phyloP scores from a whole-genome alignment of 768 basidiomycete species.

The Xerocomus spinulosus region DNA sequence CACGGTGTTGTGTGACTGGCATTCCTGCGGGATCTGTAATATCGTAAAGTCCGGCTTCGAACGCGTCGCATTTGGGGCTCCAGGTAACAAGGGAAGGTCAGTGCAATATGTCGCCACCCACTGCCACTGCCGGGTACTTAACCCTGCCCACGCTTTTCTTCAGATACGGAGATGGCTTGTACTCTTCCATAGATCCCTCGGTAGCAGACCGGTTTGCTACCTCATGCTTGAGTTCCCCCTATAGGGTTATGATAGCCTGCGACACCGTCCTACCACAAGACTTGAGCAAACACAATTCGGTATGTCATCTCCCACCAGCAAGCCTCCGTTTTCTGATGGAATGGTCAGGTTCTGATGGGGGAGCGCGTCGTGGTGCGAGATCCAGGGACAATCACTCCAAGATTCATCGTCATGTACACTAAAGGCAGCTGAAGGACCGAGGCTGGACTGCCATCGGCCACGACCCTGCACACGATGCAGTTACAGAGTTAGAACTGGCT shows the following conservation, averaged over 20 bases:
- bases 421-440: constrained; percentile 29
- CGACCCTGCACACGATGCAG: constrained; percentile 15
- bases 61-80: constrained; percentile 51
- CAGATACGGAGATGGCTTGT: constrained; percentile 62
- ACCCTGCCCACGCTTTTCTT: background rate
- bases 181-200: constrained; percentile 57
- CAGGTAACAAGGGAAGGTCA: constrained; percentile 52
- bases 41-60: constrained; percentile 55
- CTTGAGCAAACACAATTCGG: constrained; percentile 22
- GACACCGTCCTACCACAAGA: constrained; percentile 42
- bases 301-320: constrained; percentile 17
- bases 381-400: constrained; percentile 54
- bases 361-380: constrained; percentile 50
- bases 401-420: constrained; percentile 56
- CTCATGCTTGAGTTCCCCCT: constrained; percentile 62
- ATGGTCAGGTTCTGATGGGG: constrained; percentile 40
- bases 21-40: constrained; percentile 62
- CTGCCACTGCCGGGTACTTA: background rate
- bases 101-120: constrained; percentile 13
- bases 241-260: constrained; percentile 61
- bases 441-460: constrained; percentile 14
- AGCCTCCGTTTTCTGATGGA: constrained; percentile 27
- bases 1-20: constrained; percentile 48
- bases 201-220: constrained; percentile 58
- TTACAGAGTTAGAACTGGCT: constrained; percentile 20